These are phyloP conservation scores for Ustilago lituana DNA, from an alignment of 1,284 basidiomycete species.

Conservation along the genomic window DNA sequence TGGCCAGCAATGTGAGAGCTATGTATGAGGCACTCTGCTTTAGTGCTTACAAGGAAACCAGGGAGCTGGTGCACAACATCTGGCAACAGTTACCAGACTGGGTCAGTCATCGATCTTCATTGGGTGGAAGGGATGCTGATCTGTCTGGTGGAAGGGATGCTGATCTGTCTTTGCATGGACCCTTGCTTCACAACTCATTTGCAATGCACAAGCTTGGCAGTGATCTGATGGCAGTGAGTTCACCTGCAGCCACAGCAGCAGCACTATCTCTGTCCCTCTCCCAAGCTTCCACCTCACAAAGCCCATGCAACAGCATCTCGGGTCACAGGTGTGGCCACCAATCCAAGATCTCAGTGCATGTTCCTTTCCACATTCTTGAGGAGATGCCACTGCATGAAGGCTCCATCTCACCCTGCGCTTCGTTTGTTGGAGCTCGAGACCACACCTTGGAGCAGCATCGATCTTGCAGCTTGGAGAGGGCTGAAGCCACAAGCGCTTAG, in stretches of 20 bases:
- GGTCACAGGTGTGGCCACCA: conserved; percentile 22
- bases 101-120: conserved; percentile 41
- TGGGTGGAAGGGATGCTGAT: conserved; percentile 39
- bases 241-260: conserved; percentile 3
- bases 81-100: conserved; percentile 50
- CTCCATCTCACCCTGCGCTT: conserved; percentile 27
- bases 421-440: conserved; percentile 15
- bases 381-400: conserved; percentile 12
- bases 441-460: conserved; percentile 2
- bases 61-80: conserved; percentile 41
- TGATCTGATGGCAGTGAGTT: conserved; percentile 12
- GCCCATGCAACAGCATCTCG: conserved; percentile 43
- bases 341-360: conserved; percentile 30
- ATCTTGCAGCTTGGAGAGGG: conserved; percentile 17
- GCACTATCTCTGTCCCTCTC: conserved; percentile 13
- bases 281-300: conserved; percentile 23
- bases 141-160: conserved; percentile 38
- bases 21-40: conserved; percentile 28
- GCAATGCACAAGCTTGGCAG: conserved; percentile 6
- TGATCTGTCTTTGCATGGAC: conserved; percentile 30
- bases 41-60: conserved; percentile 33
- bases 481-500: neutral
- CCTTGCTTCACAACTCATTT: conserved; percentile 19
- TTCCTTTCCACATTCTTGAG: conserved; percentile 24
- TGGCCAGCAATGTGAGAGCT: conserved; percentile 34